Evolutionary conservation across 306 rosid species (phyloP).

Genomic region (Sphenostylis stenocarpa): DNA sequence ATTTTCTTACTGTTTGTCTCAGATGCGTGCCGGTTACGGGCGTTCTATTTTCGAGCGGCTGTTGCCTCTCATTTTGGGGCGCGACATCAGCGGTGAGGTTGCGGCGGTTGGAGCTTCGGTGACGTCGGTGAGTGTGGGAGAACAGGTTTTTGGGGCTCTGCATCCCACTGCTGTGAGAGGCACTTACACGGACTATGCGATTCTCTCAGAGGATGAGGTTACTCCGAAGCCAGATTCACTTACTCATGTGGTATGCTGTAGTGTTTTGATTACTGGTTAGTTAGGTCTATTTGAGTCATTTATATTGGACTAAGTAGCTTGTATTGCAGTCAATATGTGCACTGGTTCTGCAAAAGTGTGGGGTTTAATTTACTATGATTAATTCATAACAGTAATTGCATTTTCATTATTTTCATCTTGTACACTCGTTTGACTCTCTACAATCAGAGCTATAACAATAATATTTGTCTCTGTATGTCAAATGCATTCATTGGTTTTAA

Average conservation of each 20-base stretch:
- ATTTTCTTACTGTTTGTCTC: neutral
- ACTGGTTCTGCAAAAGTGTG: neutral
- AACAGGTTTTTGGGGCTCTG: slow-evolving; percentile 95
- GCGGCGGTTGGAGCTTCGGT: slow-evolving; percentile 77
- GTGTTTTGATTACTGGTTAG: neutral
- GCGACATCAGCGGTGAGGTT: slow-evolving; percentile 95
- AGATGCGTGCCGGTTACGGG: slow-evolving; percentile 96
- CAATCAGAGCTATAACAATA: neutral
- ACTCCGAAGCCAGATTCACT: slow-evolving; percentile 67
- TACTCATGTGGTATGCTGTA: slow-evolving; percentile 75
- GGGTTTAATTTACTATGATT: neutral
- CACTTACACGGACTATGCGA: slow-evolving; percentile 88
- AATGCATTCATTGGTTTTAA: neutral
- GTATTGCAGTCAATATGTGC: neutral
- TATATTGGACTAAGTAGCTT: slow-evolving; percentile 14
- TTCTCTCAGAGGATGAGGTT: slow-evolving; percentile 82
- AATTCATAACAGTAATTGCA: neutral
- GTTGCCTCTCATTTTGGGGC: slow-evolving; percentile 87
- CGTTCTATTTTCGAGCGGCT: slow-evolving; percentile 75
- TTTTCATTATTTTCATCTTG: neutral
- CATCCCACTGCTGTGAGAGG: slow-evolving; percentile 98
- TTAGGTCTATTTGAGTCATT: neutral
- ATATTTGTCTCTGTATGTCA: slow-evolving; percentile 17
- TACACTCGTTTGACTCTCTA: neutral
- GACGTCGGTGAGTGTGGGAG: slow-evolving; percentile 56